These are phyloP conservation scores for Diospyros lotus DNA, from an alignment of 148 eudicot species.

Conservation along the genomic window DNA sequence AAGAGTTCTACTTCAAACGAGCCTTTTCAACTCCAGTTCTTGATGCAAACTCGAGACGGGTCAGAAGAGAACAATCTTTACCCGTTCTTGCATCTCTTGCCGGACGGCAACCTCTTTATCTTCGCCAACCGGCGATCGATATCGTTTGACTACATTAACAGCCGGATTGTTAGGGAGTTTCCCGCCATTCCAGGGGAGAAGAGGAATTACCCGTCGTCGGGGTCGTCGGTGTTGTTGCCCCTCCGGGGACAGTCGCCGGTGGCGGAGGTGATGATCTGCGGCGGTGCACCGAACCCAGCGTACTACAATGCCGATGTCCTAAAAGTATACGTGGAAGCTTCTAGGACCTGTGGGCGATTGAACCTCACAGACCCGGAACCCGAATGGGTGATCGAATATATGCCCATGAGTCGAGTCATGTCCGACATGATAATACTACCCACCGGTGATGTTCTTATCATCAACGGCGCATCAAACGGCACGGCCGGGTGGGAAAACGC, in stretches of 20 bases:
- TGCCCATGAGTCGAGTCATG: constrained; percentile 85
- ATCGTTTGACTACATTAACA: constrained; percentile 33
- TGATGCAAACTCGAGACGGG: constrained; percentile 48
- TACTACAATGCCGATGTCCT: constrained; percentile 28
- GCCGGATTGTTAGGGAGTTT: constrained; percentile 35
- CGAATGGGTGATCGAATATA: constrained; percentile 56
- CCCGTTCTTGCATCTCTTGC: constrained; percentile 74
- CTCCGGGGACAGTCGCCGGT: constrained; percentile 20
- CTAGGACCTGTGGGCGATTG: constrained; percentile 50
- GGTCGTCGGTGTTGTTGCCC: constrained; percentile 73
- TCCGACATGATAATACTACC: constrained; percentile 71
- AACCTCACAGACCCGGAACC: constrained; percentile 40
- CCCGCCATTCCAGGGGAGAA: constrained; percentile 63
- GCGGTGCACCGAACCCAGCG: constrained; percentile 56
- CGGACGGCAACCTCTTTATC: constrained; percentile 59
- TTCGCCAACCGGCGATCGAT: constrained; percentile 77
- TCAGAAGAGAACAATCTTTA: constrained; percentile 84
- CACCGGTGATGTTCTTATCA: constrained; percentile 55
- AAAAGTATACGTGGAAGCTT: constrained; percentile 37
- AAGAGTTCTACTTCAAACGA: constrained; percentile 1
- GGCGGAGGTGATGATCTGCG: constrained; percentile 74
- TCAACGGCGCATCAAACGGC: constrained; percentile 74
- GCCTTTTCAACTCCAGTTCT: constrained; percentile 30
- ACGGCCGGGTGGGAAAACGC: constrained; percentile 93
- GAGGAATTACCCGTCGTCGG: constrained; percentile 69